Conservation (phyloP, 768 basidiomycete species). For the Tricholoma bakamatsutake region DNA sequence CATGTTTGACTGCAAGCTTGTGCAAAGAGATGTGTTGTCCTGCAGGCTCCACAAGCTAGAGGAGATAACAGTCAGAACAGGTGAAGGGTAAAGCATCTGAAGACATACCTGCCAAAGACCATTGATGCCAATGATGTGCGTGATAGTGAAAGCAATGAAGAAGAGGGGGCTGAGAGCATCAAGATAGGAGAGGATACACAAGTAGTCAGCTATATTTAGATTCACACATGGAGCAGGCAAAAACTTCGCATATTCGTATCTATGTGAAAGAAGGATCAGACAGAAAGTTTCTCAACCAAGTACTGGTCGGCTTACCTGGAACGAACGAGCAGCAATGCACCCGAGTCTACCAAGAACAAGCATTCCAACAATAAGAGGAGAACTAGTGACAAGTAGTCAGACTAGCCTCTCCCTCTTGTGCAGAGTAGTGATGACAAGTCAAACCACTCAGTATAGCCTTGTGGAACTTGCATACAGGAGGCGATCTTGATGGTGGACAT, state of each 20-base stretch:
- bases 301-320: background rate
- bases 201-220: background rate
- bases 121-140: background rate
- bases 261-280: background rate
- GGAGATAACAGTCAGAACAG: background rate
- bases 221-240: background rate
- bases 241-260: background rate
- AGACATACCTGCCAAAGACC: background rate
- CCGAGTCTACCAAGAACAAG: background rate
- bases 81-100: background rate
- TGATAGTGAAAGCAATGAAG: background rate
- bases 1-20: conserved; percentile 4
- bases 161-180: background rate
- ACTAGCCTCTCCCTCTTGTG: too few relatives aligned
- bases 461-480: too few relatives aligned
- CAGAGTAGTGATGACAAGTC: background rate
- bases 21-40: background rate
- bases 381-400: background rate
- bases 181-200: background rate
- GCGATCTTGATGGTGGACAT: background rate
- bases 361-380: background rate
- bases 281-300: background rate
- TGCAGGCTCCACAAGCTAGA: background rate
- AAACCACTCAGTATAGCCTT: too few relatives aligned
- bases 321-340: background rate